A percentile compares a stretch with the other conserved stretches of the same genome.
These are phyloP conservation scores for Biscogniauxia marginata DNA, from an alignment of 2,329 filamentous ascomycete species.

Conservation along the genomic window DNA sequence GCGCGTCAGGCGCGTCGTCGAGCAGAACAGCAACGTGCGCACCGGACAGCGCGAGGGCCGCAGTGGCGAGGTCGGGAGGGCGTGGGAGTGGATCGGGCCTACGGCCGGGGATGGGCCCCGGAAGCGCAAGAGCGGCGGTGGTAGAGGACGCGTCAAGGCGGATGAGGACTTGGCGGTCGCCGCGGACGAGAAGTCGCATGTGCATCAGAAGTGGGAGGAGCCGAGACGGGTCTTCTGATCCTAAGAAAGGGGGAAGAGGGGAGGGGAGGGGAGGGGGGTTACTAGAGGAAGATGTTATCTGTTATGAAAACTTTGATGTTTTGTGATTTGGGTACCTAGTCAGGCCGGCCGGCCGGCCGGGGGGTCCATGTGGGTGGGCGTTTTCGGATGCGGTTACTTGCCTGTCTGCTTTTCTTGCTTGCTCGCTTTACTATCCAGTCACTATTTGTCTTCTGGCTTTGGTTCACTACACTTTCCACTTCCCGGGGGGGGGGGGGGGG, in stretches of 20 bases:
- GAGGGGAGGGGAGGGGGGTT: neutral
- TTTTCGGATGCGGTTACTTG: too few relatives aligned
- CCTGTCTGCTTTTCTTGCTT: too few relatives aligned
- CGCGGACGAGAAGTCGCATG: slow-evolving; percentile 20
- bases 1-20: slow-evolving; percentile 78
- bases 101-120: slow-evolving; percentile 44
- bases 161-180: slow-evolving; percentile 30
- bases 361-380: too few relatives aligned
- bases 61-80: slow-evolving; percentile 63
- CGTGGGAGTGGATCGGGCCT: slow-evolving; percentile 70
- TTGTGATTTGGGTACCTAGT: too few relatives aligned
- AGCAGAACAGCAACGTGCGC: slow-evolving; percentile 90
- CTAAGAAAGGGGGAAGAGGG: neutral
- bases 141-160: slow-evolving; percentile 41
- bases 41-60: slow-evolving; percentile 67
- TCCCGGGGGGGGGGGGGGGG: too few relatives aligned
- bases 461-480: neutral
- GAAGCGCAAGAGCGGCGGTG: slow-evolving; percentile 51
- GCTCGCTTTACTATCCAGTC: neutral
- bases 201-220: slow-evolving; percentile 41
- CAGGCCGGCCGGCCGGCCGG: too few relatives aligned
- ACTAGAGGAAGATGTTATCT: too few relatives aligned
- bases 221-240: slow-evolving; percentile 36
- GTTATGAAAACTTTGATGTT: neutral
- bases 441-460: neutral